phyloP scores from a whole-genome alignment of 371 early-diverging fungal genomes.

The Lichtheimia corymbifera region DNA sequence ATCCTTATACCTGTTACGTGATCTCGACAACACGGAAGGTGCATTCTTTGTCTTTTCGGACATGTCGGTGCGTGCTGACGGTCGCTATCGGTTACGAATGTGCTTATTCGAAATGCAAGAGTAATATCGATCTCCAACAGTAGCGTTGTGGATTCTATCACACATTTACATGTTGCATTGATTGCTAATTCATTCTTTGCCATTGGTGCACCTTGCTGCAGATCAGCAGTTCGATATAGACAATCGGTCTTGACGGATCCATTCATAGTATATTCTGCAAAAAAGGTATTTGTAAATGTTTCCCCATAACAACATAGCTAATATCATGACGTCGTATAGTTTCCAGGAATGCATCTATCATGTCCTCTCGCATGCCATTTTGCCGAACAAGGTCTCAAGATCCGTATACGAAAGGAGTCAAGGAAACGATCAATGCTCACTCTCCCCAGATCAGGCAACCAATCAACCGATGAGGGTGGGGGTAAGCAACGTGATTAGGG shows the following conservation, averaged over 20 bases:
- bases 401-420: slow-evolving; percentile 67
- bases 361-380: slow-evolving; percentile 64
- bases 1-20: slow-evolving; percentile 60
- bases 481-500: too few species aligned
- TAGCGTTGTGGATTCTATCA: too few species aligned
- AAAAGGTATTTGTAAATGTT: slow-evolving; percentile 20
- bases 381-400: slow-evolving; percentile 70
- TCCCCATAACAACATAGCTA: not conserved
- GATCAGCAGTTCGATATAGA: slow-evolving; percentile 27
- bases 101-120: slow-evolving; percentile 83
- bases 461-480: not conserved
- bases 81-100: slow-evolving; percentile 84
- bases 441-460: not conserved
- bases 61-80: slow-evolving; percentile 88
- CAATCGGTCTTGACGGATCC: slow-evolving; percentile 33
- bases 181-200: not conserved
- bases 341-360: slow-evolving; percentile 60
- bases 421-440: slow-evolving; percentile 11
- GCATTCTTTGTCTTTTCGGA: slow-evolving; percentile 96
- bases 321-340: slow-evolving; percentile 16
- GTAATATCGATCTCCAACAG: slow-evolving; percentile 28
- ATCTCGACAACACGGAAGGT: slow-evolving; percentile 69
- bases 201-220: not conserved
- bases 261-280: slow-evolving; percentile 51
- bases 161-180: not conserved